Base-by-base conservation (phyloP, 2,329 filamentous ascomycete species). In the Achaetomium macrosporum region DNA sequence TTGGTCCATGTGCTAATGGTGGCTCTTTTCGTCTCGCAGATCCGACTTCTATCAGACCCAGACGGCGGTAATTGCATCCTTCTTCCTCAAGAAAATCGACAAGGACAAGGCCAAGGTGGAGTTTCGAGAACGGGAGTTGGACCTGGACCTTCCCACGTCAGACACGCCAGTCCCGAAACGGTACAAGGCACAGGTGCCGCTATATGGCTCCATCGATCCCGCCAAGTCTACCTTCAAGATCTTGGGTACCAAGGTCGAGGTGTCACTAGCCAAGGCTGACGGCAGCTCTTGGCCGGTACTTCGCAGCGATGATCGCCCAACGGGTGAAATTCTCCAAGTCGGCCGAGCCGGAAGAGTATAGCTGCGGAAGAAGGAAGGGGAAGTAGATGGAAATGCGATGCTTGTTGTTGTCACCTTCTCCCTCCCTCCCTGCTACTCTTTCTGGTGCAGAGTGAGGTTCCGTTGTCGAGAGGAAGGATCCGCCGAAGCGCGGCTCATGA, bases 71-170 rank as follows among this genome's bases (percentile, higher is more conserved):
- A 96, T 95, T 60, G 91, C 88, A 2, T 93, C 88, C 9, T 86
- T 96, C 61, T 99, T 95, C 73, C 78, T 97, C 50, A 99, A 97
- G 77, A 97, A 97, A 75, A 96, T 99, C 64, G 83, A 91, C 72
- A 95, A 92, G 71, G 79, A 85, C 20, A 79, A 74, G 25, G 87
- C 90, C 47, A 85, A 80, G 59, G 79, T 97, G 42, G 75, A 79
- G 20, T 92, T 97, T 67, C 69, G 75, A 35, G 65, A 79, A 2
- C 75, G 77, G 44, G 74, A 80, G 43, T 71, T 97, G 47, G 76
- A 79, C 11, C 78, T 99, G 41, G 89, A 99, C 67, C 78, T 99
- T 37, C 83, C 81, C n/a, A 99, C 93, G 9, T 82, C 80, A 31
- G 92, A 96, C 66, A 77, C 82, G 54, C 81, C 65, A 25, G 45